A percentile compares a stretch with the other conserved stretches of the same genome.
Evolutionary conservation across 305 asterid species (phyloP).

Genomic region (Ruellia speciosa): DNA sequence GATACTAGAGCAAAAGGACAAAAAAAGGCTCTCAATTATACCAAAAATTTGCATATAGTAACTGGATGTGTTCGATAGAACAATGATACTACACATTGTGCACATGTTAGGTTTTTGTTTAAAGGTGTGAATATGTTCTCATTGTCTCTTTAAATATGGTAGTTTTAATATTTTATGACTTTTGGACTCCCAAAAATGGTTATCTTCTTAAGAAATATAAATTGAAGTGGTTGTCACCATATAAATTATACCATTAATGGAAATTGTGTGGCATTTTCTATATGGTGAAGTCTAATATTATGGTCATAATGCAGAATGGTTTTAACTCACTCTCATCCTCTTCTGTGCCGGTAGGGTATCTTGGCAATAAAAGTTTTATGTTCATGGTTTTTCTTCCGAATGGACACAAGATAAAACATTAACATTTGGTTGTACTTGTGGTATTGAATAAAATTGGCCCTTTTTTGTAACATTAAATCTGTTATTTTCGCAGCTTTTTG

Average conservation of each 20-base stretch:
- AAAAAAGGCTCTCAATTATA: not conserved
- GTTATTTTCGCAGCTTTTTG: slow-evolving; percentile 60
- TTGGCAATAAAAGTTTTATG: not conserved
- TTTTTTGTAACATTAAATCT: slow-evolving; percentile 14
- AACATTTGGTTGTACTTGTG: not conserved
- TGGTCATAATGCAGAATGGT: not conserved
- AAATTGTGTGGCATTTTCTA: not conserved
- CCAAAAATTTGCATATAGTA: too few relatives aligned
- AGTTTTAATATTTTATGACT: slow-evolving; percentile 9
- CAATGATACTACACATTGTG: not conserved
- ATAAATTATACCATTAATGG: not conserved
- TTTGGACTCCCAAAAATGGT: slow-evolving; percentile 7
- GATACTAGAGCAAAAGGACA: not conserved
- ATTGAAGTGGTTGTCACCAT: not conserved
- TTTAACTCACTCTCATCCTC: not conserved
- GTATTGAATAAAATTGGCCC: not conserved
- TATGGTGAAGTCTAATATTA: slow-evolving; percentile 13
- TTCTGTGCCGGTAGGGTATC: not conserved
- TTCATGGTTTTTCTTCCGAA: not conserved
- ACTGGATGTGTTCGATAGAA: not conserved
- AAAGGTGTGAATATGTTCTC: not conserved
- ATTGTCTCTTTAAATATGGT: not conserved
- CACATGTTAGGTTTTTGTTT: not conserved
- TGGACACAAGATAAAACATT: not conserved
- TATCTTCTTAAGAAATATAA: not conserved